phyloP scores from a whole-genome alignment of 129 eudicot species.

The Daucus carota region DNA sequence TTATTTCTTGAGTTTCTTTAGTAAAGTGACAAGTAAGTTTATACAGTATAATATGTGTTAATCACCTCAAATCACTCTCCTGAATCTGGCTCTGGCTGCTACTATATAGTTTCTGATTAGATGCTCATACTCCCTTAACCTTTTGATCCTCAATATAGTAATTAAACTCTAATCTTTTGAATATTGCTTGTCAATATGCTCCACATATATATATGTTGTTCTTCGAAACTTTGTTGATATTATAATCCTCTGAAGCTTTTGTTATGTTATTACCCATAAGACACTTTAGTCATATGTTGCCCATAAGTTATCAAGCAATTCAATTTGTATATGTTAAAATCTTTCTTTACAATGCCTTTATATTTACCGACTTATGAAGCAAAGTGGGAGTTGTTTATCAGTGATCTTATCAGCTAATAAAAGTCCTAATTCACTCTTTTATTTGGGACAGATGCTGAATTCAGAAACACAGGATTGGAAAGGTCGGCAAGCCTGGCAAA shows the following conservation, averaged over 20 bases:
- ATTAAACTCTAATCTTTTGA: not conserved
- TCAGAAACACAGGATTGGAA: conserved; percentile 86
- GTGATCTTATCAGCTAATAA: no score
- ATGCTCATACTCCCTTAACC: not conserved
- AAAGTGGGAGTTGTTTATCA: not conserved
- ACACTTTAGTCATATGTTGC: not conserved
- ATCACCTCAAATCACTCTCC: not conserved
- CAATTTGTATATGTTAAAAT: not conserved
- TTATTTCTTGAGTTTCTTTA: not conserved
- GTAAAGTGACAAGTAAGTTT: not conserved
- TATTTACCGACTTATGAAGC: not conserved
- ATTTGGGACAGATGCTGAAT: conserved; percentile 62
- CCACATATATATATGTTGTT: no score
- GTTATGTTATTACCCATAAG: not conserved
- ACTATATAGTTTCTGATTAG: not conserved
- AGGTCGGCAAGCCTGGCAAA: conserved; percentile 57
- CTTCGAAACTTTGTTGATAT: no score
- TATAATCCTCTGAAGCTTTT: not conserved
- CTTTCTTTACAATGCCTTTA: not conserved
- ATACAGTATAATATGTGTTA: not conserved
- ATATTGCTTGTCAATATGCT: not conserved
- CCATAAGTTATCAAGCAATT: not conserved
- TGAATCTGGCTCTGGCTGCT: not conserved
- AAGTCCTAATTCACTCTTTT: not conserved
- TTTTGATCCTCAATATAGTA: no score